Conservation (phyloP, 129 eudicot genomes). For the Solidago caesia region DNA sequence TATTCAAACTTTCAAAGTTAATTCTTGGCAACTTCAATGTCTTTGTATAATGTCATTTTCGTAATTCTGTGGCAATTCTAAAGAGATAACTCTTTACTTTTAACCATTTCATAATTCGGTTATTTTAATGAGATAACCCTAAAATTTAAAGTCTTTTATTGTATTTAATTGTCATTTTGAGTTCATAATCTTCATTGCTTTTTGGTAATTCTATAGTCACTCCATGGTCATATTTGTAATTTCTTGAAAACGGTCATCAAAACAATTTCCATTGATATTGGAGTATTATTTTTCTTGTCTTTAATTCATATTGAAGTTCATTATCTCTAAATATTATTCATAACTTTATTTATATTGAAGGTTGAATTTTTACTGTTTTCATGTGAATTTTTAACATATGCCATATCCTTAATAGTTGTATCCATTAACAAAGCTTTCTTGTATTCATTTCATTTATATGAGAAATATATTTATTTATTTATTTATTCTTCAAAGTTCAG, state of each 20-base stretch:
- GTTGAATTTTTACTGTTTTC: too few species aligned
- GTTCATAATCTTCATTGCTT: constrained; percentile 10
- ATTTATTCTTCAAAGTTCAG: neutral
- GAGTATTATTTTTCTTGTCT: neutral
- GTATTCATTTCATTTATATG: neutral
- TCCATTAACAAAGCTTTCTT: too few species aligned
- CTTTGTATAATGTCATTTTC: too few species aligned
- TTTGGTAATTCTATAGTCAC: neutral
- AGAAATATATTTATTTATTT: constrained; percentile 14
- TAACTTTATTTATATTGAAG: neutral
- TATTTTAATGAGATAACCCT: neutral
- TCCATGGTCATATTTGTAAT: constrained; percentile 1
- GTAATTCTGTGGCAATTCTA: too few species aligned
- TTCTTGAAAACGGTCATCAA: neutral
- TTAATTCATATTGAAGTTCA: neutral
- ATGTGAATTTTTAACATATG: too few species aligned
- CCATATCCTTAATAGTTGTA: too few species aligned
- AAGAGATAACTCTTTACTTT: too few species aligned
- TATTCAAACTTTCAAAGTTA: too few species aligned
- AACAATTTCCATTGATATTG: neutral
- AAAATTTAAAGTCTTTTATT: neutral
- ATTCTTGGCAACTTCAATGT: too few species aligned
- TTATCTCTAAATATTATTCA: constrained; percentile 2
- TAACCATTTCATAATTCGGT: too few species aligned
- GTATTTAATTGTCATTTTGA: neutral